Evolutionary conservation across 768 basidiomycete species (phyloP), one percentile per base, ranked within the genome.

Genomic region (Mycena vitilis): DNA sequence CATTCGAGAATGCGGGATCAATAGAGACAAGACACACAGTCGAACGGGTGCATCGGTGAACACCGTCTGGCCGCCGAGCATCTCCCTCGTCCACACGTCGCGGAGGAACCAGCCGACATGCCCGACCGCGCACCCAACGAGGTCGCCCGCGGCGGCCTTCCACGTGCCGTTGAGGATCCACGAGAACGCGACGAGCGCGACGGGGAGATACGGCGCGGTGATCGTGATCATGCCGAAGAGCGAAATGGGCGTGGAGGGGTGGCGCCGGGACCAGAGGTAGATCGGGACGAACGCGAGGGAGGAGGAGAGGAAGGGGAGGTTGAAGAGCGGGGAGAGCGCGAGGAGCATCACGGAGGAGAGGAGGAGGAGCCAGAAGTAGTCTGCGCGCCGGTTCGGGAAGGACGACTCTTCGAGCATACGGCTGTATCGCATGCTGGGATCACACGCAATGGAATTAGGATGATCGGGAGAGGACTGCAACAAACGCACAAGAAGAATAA

Each of bases 331-430:
- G 0, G 96, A 95, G 7, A 97, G 84, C 23, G 83, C 85, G 49
- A 99, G 88, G 45, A 99, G 89, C 87, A 98, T 90, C 36, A 88
- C 65, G 0, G 95, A 88, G 18, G 95, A 96, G 60, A 94, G 86
- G 55, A 95, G 81, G 34, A 99, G 87, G 12, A 99, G 85, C 95
- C 95, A 98, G 75, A 97, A 92, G 79, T 98, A 99, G 77, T 99
- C 97, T 23, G 96, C 97, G 78, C 86, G 91, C 61, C 86, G 87
- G 73, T 95, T 95, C 47, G 94, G 91, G 77, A 97, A 99, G 2
- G 95, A 95, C 16, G 95, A 96, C 79, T 99, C 96, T 80, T 99
- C 98, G 4, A 99, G 83, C 91, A 98, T 94, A 52, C 96, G 87
- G 71, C 95, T 96, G 76, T 99, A 99, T 60, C 98, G 85, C 96